Conservation (phyloP, 768 basidiomycete species). For the Peribolospora baueri region DNA sequence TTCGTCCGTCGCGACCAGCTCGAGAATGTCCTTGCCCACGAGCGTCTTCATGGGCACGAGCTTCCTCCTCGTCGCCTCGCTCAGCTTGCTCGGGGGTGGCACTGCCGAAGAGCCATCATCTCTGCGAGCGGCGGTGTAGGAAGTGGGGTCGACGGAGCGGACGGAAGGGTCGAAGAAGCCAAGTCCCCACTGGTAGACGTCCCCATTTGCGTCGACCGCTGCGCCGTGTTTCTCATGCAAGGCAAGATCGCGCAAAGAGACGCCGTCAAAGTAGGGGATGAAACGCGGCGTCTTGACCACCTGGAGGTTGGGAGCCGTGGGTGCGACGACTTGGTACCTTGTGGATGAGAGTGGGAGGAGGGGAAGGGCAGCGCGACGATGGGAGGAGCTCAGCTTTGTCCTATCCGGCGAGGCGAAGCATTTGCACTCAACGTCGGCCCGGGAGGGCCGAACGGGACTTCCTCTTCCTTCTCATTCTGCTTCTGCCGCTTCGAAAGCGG, state of each 20-base stretch:
- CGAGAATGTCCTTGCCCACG: conserved; percentile 7
- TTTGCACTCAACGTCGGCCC: no score
- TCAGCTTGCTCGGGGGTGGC: neutral
- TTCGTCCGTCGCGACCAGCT: conserved; percentile 6
- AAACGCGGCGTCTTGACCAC: no score
- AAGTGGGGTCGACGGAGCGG: conserved; percentile 13
- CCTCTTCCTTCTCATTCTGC: no score
- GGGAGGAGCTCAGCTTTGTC: no score
- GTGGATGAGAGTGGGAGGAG: no score
- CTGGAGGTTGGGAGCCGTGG: no score
- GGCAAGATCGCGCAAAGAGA: conserved; percentile 36
- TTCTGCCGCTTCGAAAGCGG: no score
- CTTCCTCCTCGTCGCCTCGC: neutral
- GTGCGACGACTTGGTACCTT: no score
- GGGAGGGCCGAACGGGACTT: no score
- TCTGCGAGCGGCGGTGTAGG: conserved; percentile 31
- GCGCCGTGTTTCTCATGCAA: conserved; percentile 41
- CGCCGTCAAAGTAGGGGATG: no score
- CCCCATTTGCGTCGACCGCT: conserved; percentile 52
- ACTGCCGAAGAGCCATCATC: neutral
- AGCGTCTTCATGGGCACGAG: neutral
- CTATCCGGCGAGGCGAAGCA: no score
- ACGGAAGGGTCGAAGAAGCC: conserved; percentile 28
- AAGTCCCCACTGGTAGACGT: conserved; percentile 64
- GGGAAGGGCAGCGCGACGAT: no score